Evolutionary conservation across 176 grass and related monocot genomes (phyloP), one percentile per base, ranked within the genome.

Genomic region (Leersia perrieri): DNA sequence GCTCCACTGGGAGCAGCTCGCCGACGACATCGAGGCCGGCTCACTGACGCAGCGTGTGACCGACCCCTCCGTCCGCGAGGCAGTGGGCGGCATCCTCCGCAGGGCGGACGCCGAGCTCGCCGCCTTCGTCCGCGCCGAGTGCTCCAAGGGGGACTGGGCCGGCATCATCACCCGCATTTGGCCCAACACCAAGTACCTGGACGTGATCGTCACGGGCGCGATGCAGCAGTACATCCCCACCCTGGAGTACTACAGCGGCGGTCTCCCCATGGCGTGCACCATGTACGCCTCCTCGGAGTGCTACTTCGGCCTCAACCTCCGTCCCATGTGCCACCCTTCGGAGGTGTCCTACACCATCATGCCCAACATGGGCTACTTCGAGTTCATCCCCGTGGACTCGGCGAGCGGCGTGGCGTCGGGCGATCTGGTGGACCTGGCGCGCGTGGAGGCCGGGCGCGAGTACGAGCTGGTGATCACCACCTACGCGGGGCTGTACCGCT

Each of bases 161-260:
- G 86, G 86, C 68, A 89, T 94, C 81, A 25, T 94, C 32, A 87
- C 72, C 28, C 71, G 83, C 7, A 32, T 94, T 0, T 94, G 92
- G 89, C 92, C 92, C 28, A 92, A 87, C 89, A 87, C 89, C 29
- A 84, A 78, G 83, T 94, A 92, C 83, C 83, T 94, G 14, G 92
- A 92, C 78, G 88, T 91, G 1, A 88, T 94, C 74, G 91, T 94
- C 12, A 94, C 88, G 12, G 91, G 91, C 14, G 80, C 91, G 13
- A 94, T 94, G 91, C 73, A 80, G 85, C 88, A 94, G 91, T 94
- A 94, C 88, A 86, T 94, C 70, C 91, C 88, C 0, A 91, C 91
- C 6, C 84, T 93, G 1, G 78, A 93, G 82, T 83, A 72, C 85
- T 93, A 93, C 82, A 90, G 91, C 74, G 91, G 85, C 0, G 79